These are phyloP conservation scores for Aspergillus hiratsukae DNA, from an alignment of 2,329 filamentous ascomycete species.

Conservation along the genomic window DNA sequence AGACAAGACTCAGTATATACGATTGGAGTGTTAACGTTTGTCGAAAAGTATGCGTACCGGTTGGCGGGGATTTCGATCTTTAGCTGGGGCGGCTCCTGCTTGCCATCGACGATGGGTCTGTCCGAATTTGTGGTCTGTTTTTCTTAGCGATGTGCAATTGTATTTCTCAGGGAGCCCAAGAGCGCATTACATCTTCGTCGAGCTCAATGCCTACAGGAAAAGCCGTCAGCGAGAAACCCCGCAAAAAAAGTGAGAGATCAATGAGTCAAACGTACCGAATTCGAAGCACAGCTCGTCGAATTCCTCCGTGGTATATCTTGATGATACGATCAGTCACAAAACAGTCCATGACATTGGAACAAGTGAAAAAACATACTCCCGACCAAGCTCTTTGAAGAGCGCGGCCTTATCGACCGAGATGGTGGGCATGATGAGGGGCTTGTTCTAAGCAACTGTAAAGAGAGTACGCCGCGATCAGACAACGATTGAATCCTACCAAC, in stretches of 20 bases:
- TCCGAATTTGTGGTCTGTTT: constrained; percentile 65
- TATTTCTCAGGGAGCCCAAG: constrained; percentile 9
- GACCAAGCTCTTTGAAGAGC: constrained; percentile 87
- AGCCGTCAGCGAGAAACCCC: constrained; percentile 30
- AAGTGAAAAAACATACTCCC: constrained; percentile 58
- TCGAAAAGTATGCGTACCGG: constrained; percentile 53
- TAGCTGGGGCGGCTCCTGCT: constrained; percentile 83
- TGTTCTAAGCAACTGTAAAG: constrained; percentile 18
- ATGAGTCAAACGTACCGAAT: constrained; percentile 58
- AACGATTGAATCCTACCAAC: constrained; percentile 4
- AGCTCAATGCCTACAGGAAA: constrained; percentile 67
- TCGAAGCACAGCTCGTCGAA: constrained; percentile 99
- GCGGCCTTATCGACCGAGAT: constrained; percentile 94
- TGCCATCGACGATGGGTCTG: constrained; percentile 68
- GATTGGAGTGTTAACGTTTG: background rate
- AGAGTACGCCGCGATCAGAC: background rate
- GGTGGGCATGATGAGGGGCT: constrained; percentile 72
- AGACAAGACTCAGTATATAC: constrained; percentile 18
- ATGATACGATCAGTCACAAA: constrained; percentile 4
- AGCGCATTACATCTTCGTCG: constrained; percentile 69
- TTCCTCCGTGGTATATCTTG: constrained; percentile 81
- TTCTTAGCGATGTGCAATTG: constrained; percentile 21
- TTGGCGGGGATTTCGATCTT: constrained; percentile 99
- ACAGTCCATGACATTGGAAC: constrained; percentile 11
- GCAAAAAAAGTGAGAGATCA: constrained; percentile 6